Conservation (phyloP, 1,139 yeast species). For the Lodderomyces parapsilosis region DNA sequence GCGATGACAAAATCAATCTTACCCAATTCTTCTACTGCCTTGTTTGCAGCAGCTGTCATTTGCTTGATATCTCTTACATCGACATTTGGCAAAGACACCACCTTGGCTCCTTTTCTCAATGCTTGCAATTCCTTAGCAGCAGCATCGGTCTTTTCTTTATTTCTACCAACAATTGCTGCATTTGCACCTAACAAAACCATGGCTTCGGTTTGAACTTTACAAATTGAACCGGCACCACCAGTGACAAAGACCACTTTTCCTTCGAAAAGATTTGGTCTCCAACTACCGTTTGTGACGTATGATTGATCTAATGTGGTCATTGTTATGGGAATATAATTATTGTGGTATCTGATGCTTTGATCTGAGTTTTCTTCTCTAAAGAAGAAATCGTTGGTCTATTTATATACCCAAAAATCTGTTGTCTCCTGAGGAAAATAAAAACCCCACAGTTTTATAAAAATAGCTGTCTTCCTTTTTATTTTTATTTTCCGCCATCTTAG, state of each 20-base stretch:
- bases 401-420: neutral
- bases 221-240: slow-evolving; percentile 94
- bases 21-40: slow-evolving; percentile 66
- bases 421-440: neutral
- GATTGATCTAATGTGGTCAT: slow-evolving; percentile 23
- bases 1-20: slow-evolving; percentile 81
- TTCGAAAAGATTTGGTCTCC: slow-evolving; percentile 64
- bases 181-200: slow-evolving; percentile 78
- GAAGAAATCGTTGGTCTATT: no score
- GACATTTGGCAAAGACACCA: slow-evolving; percentile 63
- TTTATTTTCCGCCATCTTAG: neutral
- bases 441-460: neutral
- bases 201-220: slow-evolving; percentile 84
- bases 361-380: no score
- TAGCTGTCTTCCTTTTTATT: neutral
- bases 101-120: slow-evolving; percentile 60
- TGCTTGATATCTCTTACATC: slow-evolving; percentile 74
- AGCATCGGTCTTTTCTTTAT: slow-evolving; percentile 55
- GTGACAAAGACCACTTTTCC: slow-evolving; percentile 89
- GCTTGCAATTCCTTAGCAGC: slow-evolving; percentile 65
- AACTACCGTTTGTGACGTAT: slow-evolving; percentile 24
- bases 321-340: neutral
- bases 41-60: slow-evolving; percentile 58
- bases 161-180: slow-evolving; percentile 83
- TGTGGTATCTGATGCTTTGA: no score